phyloP scores from a whole-genome alignment of 176 grass and related monocot species.

The Oryza meyeriana region DNA sequence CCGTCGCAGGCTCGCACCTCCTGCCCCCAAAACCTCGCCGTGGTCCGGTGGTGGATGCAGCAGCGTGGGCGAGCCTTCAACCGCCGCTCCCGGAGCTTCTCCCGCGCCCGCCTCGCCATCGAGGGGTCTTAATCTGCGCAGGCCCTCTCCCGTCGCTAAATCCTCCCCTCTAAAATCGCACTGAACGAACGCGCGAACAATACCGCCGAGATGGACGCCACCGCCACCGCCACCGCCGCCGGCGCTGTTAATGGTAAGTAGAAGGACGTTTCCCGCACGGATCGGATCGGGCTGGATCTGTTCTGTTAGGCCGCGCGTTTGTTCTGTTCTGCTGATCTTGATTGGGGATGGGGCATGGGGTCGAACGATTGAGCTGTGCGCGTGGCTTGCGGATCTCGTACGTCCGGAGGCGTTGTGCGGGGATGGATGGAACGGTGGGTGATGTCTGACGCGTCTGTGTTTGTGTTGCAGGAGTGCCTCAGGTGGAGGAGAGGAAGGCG shows the following conservation, averaged over 20 bases:
- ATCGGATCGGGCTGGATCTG: constrained; percentile 29
- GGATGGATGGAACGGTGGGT: not conserved
- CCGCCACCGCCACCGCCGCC: constrained; percentile 32
- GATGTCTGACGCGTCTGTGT: not conserved
- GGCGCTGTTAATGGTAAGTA: constrained; percentile 51
- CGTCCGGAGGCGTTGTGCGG: not conserved
- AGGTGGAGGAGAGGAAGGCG: constrained; percentile 58
- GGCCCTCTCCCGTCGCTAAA: not conserved
- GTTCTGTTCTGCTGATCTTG: not conserved
- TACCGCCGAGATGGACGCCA: constrained; percentile 34
- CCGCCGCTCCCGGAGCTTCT: constrained; percentile 92
- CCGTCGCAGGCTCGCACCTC: not conserved
- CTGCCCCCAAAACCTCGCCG: not conserved
- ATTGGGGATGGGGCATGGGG: constrained; percentile 9
- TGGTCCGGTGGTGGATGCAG: constrained; percentile 62
- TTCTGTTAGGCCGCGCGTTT: not conserved
- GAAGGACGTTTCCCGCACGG: too few relatives aligned
- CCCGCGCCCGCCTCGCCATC: constrained; percentile 76
- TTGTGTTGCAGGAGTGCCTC: constrained; percentile 20
- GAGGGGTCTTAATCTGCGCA: constrained; percentile 62
- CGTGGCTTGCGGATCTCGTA: constrained; percentile 10
- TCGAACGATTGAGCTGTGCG: constrained; percentile 16
- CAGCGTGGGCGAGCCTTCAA: constrained; percentile 57
- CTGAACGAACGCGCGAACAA: not conserved
- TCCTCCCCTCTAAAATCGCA: not conserved